phyloP scores from a whole-genome alignment of 176 grass and related monocot genomes.

The Elymus sibiricus region DNA sequence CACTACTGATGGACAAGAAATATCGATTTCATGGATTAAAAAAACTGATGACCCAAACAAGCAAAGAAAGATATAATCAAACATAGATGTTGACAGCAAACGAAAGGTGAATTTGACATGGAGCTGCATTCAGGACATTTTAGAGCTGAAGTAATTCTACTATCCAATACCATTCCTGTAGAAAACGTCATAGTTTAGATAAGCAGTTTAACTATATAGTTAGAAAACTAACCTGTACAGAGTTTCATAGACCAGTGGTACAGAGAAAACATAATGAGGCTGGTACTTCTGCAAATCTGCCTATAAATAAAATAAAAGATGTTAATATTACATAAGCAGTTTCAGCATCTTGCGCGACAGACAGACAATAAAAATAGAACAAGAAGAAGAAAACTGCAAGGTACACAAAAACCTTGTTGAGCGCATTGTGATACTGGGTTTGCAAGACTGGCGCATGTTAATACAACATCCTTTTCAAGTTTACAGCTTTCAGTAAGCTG shows the following conservation, averaged over 20 bases:
- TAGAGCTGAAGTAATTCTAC: neutral
- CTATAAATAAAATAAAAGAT: constrained; percentile 55
- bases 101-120: neutral
- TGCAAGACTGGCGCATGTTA: neutral
- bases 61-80: neutral
- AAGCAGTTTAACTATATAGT: neutral
- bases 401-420: neutral
- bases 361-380: constrained; percentile 24
- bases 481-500: constrained; percentile 18
- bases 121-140: neutral
- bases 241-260: constrained; percentile 93
- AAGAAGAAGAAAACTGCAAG: neutral
- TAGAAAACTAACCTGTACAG: constrained; percentile 72
- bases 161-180: neutral
- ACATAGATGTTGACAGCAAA: neutral
- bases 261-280: constrained; percentile 83
- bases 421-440: constrained; percentile 3
- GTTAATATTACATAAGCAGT: constrained; percentile 43
- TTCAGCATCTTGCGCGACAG: constrained; percentile 33
- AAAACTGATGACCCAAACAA: neutral
- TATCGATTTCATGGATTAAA: neutral
- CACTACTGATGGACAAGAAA: neutral
- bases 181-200: neutral
- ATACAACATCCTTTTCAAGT: neutral
- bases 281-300: constrained; percentile 90